Evolutionary conservation across 108 stramenopile species (phyloP).

Genomic region (Schizochytrium sp.): DNA sequence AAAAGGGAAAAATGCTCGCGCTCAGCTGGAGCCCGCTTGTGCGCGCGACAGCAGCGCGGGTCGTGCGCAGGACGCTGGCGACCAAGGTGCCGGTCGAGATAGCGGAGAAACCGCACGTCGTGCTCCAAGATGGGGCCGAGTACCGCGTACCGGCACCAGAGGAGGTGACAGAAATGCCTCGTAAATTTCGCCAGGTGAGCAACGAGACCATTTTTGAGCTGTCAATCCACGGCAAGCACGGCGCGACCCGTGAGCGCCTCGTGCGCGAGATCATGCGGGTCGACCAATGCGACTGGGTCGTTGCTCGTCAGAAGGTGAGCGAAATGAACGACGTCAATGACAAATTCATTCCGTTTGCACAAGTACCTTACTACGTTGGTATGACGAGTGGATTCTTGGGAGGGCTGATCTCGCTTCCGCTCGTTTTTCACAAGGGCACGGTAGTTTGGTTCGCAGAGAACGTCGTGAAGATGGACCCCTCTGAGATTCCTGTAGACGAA

Average conservation of each 20-base stretch:
- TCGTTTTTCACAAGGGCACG: background rate
- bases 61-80: background rate
- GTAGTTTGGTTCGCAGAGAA: background rate
- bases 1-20: too few relatives aligned
- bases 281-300: background rate
- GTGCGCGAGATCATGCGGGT: slow-evolving; percentile 16
- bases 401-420: background rate
- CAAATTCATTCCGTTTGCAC: background rate
- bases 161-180: background rate
- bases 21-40: background rate
- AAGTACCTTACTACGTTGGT: background rate
- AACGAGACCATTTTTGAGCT: background rate
- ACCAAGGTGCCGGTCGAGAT: background rate
- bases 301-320: background rate
- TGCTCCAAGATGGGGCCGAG: background rate
- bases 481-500: background rate
- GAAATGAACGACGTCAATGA: background rate
- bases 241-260: background rate
- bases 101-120: background rate
- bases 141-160: background rate
- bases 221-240: background rate
- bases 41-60: background rate
- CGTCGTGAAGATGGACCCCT: background rate
- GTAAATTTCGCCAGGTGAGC: background rate
- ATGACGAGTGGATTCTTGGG: background rate